These are phyloP conservation scores for Phlebopus sp. DNA, from an alignment of 1,284 basidiomycete genomes.

Conservation along the genomic window DNA sequence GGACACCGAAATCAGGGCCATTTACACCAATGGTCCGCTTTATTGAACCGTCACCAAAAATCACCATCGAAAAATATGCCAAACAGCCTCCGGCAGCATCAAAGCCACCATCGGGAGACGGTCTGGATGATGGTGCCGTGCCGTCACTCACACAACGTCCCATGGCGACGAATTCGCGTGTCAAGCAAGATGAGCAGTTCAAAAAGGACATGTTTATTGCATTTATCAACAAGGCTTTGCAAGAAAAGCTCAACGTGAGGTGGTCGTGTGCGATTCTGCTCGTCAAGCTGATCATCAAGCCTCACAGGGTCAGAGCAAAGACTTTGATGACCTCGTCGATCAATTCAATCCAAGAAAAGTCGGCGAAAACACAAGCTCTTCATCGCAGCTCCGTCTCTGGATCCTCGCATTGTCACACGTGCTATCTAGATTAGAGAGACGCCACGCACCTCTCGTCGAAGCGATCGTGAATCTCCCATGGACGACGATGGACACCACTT, in stretches of 20 bases:
- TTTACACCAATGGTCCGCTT: slow-evolving; percentile 40
- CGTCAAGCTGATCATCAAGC: slow-evolving; percentile 9
- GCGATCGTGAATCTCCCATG: slow-evolving; percentile 89
- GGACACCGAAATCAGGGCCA: slow-evolving; percentile 65
- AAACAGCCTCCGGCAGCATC: slow-evolving; percentile 34
- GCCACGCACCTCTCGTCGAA: slow-evolving; percentile 82
- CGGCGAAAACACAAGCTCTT: slow-evolving; percentile 38
- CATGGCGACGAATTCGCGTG: slow-evolving; percentile 71
- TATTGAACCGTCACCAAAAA: slow-evolving; percentile 44
- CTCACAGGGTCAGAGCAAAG: slow-evolving; percentile 58
- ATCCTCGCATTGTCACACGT: slow-evolving; percentile 75
- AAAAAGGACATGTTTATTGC: slow-evolving; percentile 82
- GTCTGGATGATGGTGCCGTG: slow-evolving; percentile 24
- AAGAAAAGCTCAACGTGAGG: slow-evolving; percentile 68
- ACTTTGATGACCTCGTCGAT: slow-evolving; percentile 69
- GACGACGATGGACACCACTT: slow-evolving; percentile 81
- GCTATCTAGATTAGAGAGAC: slow-evolving; percentile 76
- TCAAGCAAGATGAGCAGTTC: slow-evolving; percentile 73
- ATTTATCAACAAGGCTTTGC: slow-evolving; percentile 80
- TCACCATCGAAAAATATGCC: slow-evolving; percentile 41
- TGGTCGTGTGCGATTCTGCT: slow-evolving; percentile 14
- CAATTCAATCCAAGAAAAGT: slow-evolving; percentile 61
- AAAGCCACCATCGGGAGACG: slow-evolving; percentile 31
- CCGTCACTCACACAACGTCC: slow-evolving; percentile 48
- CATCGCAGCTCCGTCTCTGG: slow-evolving; percentile 68